A percentile compares a stretch with the other conserved stretches of the same genome.
Evolutionary conservation across 2,329 filamentous ascomycete genomes (phyloP).

Genomic region (Phialemonium atrogriseum): DNA sequence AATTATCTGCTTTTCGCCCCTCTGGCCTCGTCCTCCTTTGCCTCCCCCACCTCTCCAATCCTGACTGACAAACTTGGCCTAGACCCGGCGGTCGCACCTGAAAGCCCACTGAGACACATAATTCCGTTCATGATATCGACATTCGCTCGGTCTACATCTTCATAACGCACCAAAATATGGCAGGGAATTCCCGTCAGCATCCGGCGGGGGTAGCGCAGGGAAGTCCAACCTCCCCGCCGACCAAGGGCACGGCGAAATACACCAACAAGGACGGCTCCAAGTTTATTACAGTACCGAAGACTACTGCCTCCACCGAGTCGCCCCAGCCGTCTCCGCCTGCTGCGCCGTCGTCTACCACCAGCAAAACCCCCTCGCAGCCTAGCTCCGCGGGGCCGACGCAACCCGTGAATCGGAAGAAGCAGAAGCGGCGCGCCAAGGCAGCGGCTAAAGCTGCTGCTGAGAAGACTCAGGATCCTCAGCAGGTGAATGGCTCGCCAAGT

Average conservation of each 20-base stretch:
- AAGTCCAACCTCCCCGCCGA: slow-evolving; percentile 40
- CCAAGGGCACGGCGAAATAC: slow-evolving; percentile 50
- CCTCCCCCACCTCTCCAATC: too few relatives aligned
- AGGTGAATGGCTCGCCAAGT: slow-evolving; percentile 32
- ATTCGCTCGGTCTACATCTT: slow-evolving; percentile 4
- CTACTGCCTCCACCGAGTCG: slow-evolving; percentile 38
- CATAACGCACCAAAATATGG: slow-evolving; percentile 18
- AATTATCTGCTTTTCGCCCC: too few relatives aligned
- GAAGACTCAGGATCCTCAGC: slow-evolving; percentile 23
- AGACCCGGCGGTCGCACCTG: too few relatives aligned
- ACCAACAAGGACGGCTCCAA: slow-evolving; percentile 63
- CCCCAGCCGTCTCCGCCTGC: slow-evolving; percentile 45
- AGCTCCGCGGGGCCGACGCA: slow-evolving; percentile 7
- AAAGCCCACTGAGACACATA: neutral
- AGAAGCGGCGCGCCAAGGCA: slow-evolving; percentile 84
- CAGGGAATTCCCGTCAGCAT: slow-evolving; percentile 23
- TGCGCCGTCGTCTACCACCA: slow-evolving; percentile 22
- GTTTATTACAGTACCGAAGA: slow-evolving; percentile 58
- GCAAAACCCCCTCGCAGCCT: slow-evolving; percentile 5
- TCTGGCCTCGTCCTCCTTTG: too few relatives aligned
- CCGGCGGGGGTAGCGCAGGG: slow-evolving; percentile 15
- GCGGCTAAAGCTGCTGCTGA: slow-evolving; percentile 58
- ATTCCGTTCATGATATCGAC: slow-evolving; percentile 7
- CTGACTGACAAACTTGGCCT: too few relatives aligned
- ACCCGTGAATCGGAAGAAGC: slow-evolving; percentile 83